phyloP scores from a whole-genome alignment of 2,329 filamentous ascomycete genomes.

The Stachybotrys chartarum region DNA sequence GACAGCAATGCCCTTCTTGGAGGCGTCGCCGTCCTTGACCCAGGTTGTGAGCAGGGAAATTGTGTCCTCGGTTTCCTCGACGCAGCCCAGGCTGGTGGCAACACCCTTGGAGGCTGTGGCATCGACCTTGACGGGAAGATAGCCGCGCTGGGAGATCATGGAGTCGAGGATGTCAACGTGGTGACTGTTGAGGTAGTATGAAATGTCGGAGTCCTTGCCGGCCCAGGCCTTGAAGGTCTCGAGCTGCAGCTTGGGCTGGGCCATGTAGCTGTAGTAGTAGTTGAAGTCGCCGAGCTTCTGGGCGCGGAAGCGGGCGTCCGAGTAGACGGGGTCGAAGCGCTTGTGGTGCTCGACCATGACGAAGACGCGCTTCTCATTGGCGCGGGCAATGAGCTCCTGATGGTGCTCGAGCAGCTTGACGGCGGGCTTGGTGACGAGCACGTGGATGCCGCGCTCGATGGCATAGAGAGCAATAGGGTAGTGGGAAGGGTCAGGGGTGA shows the following conservation, averaged over 20 bases:
- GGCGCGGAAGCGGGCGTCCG: slow-evolving; percentile 75
- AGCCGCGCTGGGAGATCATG: slow-evolving; percentile 71
- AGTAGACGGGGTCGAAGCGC: slow-evolving; percentile 88
- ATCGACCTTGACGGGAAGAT: slow-evolving; percentile 70
- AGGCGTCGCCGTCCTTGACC: slow-evolving; percentile 63
- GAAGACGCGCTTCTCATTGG: slow-evolving; percentile 70
- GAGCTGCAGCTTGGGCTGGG: slow-evolving; percentile 81
- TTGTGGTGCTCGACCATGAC: slow-evolving; percentile 97
- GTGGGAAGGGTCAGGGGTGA: slow-evolving; percentile 90
- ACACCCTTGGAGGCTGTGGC: slow-evolving; percentile 73
- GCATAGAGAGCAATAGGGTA: slow-evolving; percentile 89
- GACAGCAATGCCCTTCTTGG: slow-evolving; percentile 73
- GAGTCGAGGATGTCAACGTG: slow-evolving; percentile 90
- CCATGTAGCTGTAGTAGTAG: slow-evolving; percentile 98
- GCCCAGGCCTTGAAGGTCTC: slow-evolving; percentile 96
- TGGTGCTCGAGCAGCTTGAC: slow-evolving; percentile 80
- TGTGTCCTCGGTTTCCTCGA: slow-evolving; percentile 79
- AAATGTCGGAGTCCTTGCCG: slow-evolving; percentile 85
- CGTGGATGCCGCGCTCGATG: slow-evolving; percentile 80
- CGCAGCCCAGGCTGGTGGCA: slow-evolving; percentile 72
- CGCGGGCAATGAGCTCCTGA: slow-evolving; percentile 64
- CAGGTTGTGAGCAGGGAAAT: slow-evolving; percentile 88
- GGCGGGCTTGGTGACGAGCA: slow-evolving; percentile 89
- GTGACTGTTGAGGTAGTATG: slow-evolving; percentile 93
- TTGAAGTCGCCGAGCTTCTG: slow-evolving; percentile 84